These are phyloP conservation scores for Pseudoscleropodium purum DNA, from an alignment of 225 moss, liverwort and hornwort genomes.

Conservation along the genomic window DNA sequence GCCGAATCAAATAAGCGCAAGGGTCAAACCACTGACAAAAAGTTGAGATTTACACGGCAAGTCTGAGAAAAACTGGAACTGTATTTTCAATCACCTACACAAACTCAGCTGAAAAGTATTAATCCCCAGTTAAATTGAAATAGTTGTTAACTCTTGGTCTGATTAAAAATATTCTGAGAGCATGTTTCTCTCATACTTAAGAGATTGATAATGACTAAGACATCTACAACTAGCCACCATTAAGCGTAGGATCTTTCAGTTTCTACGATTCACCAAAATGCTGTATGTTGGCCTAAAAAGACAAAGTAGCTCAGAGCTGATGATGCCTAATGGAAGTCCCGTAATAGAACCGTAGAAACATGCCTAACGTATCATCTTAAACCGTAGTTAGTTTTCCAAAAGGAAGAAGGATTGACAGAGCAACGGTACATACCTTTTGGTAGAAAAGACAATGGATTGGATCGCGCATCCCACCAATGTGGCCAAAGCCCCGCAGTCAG, in stretches of 20 bases:
- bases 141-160: neutral
- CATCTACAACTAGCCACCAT: neutral
- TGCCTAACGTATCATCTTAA: neutral
- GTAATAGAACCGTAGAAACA: neutral
- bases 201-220: neutral
- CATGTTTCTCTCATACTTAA: neutral
- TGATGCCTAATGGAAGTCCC: neutral
- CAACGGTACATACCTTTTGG: neutral
- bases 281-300: neutral
- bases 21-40: neutral
- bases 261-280: neutral
- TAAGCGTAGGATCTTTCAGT: neutral
- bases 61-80: neutral
- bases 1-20: neutral
- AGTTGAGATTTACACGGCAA: neutral
- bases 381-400: neutral
- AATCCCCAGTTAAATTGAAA: neutral
- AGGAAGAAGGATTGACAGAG: neutral
- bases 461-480: neutral
- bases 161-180: neutral
- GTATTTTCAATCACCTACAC: neutral
- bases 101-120: neutral
- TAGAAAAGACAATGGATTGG: neutral
- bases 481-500: neutral
- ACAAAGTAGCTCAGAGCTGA: neutral